A percentile compares a stretch with the other conserved stretches of the same genome.
Conservation (phyloP, 441 rosid genomes). For the Oxalis stricta region DNA sequence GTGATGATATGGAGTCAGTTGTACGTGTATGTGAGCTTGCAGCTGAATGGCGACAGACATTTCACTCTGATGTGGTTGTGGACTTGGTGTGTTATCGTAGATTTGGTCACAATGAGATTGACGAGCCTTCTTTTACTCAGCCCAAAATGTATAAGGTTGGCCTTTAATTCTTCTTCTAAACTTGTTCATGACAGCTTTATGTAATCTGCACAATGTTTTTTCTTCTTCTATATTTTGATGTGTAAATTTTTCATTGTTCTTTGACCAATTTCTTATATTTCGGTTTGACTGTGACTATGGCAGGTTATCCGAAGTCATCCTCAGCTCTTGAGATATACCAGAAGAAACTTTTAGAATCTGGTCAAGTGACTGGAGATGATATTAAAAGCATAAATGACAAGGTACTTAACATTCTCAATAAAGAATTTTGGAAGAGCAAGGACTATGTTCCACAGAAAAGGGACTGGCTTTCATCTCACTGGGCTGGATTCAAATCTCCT, state of each 20-base stretch:
- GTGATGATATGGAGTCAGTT: conserved; percentile 93
- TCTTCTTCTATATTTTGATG: neutral
- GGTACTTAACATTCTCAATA: conserved; percentile 68
- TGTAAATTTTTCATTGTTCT: neutral
- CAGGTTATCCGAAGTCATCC: conserved; percentile 77
- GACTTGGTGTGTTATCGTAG: conserved; percentile 87
- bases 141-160: conserved; percentile 93
- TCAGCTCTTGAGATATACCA: conserved; percentile 73
- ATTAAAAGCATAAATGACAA: conserved; percentile 54
- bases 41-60: conserved; percentile 96
- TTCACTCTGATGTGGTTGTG: conserved; percentile 90
- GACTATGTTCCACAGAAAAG: conserved; percentile 71
- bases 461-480: conserved; percentile 96
- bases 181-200: neutral
- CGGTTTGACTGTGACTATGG: conserved; percentile 8
- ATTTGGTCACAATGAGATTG: conserved; percentile 91
- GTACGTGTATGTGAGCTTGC: conserved; percentile 92
- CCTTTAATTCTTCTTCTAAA: neutral
- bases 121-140: conserved; percentile 91
- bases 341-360: conserved; percentile 62
- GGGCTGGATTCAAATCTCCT: conserved; percentile 96
- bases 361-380: conserved; percentile 57
- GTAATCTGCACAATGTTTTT: neutral
- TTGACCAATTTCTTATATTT: conserved; percentile 1
- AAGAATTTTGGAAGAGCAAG: conserved; percentile 74